Conservation (phyloP, 495 filamentous ascomycete genomes). For the Penicillium malachiteum region DNA sequence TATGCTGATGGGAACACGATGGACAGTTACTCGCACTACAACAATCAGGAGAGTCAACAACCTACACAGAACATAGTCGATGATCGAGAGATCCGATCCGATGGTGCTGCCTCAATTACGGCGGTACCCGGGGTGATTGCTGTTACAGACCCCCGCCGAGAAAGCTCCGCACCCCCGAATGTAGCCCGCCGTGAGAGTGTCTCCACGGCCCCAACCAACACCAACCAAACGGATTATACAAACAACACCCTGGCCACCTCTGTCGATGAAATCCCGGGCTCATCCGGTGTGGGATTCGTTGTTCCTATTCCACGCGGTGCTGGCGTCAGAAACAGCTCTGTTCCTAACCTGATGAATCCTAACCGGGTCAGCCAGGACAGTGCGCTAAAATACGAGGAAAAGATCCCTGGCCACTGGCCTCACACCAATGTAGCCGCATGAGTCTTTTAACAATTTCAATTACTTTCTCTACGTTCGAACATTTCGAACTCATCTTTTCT, state of each 20-base stretch:
- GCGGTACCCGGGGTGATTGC: conserved; percentile 24
- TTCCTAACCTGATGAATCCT: conserved; percentile 17
- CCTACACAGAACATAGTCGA: conserved; percentile 8
- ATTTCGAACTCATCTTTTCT: neutral
- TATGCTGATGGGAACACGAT: conserved; percentile 49
- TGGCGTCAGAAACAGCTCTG: neutral
- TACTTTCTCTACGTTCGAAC: conserved; percentile 8
- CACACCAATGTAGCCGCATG: conserved; percentile 34
- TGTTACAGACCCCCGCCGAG: conserved; percentile 22
- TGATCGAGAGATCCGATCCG: conserved; percentile 23
- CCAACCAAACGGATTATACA: conserved; percentile 37
- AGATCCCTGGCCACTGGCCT: conserved; percentile 42
- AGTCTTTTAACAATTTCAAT: conserved; percentile 4
- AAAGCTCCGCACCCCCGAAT: conserved; percentile 26
- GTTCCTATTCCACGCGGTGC: neutral
- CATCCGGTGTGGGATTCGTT: conserved; percentile 5
- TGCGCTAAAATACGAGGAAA: conserved; percentile 33
- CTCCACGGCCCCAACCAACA: conserved; percentile 40
- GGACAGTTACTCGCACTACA: conserved; percentile 20
- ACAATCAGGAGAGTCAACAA: conserved; percentile 15
- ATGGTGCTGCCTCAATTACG: conserved; percentile 22
- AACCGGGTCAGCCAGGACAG: conserved; percentile 35
- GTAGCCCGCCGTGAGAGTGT: conserved; percentile 36
- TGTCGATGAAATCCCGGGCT: conserved; percentile 23
- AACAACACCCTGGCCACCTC: conserved; percentile 40